Percentiles rank a stretch among this genome's conserved stretches.
phyloP scores from a whole-genome alignment of 2,329 filamentous ascomycete species.

The Clarireedia paspali region DNA sequence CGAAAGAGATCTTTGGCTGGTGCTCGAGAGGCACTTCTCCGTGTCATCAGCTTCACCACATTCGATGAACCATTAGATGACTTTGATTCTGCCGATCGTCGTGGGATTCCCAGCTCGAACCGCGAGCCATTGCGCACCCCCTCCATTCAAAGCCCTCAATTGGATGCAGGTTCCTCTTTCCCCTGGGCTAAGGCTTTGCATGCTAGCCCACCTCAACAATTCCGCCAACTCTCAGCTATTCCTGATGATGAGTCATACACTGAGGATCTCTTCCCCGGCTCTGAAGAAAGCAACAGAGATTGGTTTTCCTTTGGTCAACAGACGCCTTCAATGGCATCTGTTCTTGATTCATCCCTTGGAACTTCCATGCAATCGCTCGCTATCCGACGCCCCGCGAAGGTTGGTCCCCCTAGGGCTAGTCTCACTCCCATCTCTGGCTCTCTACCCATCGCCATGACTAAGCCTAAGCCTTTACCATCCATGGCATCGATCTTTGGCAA shows the following conservation, averaged over 20 bases:
- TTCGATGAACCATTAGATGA: slow-evolving; percentile 88
- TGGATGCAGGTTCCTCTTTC: slow-evolving; percentile 80
- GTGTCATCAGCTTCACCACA: slow-evolving; percentile 85
- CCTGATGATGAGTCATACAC: slow-evolving; percentile 66
- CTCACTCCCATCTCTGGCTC: slow-evolving; percentile 58
- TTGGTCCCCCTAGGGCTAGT: slow-evolving; percentile 42
- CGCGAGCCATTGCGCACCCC: slow-evolving; percentile 93
- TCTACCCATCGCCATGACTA: slow-evolving; percentile 71
- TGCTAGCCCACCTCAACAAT: slow-evolving; percentile 59
- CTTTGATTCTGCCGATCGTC: slow-evolving; percentile 78
- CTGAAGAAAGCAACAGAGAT: slow-evolving; percentile 59
- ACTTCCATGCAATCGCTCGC: slow-evolving; percentile 71
- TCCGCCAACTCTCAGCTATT: slow-evolving; percentile 81
- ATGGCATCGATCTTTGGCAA: slow-evolving; percentile 69
- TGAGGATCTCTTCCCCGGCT: slow-evolving; percentile 80
- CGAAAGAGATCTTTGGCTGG: slow-evolving; percentile 75
- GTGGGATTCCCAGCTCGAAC: slow-evolving; percentile 75
- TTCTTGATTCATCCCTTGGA: slow-evolving; percentile 75
- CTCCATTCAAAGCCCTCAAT: slow-evolving; percentile 79
- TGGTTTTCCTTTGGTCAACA: slow-evolving; percentile 74
- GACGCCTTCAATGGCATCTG: slow-evolving; percentile 75
- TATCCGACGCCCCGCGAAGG: slow-evolving; percentile 40
- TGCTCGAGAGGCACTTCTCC: slow-evolving; percentile 69
- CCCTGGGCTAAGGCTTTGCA: slow-evolving; percentile 92
- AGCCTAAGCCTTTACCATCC: slow-evolving; percentile 56